A percentile compares a stretch with the other conserved stretches of the same genome.
phyloP scores from a whole-genome alignment of 2,329 filamentous ascomycete genomes.

The Pseudocercospora fuligena region DNA sequence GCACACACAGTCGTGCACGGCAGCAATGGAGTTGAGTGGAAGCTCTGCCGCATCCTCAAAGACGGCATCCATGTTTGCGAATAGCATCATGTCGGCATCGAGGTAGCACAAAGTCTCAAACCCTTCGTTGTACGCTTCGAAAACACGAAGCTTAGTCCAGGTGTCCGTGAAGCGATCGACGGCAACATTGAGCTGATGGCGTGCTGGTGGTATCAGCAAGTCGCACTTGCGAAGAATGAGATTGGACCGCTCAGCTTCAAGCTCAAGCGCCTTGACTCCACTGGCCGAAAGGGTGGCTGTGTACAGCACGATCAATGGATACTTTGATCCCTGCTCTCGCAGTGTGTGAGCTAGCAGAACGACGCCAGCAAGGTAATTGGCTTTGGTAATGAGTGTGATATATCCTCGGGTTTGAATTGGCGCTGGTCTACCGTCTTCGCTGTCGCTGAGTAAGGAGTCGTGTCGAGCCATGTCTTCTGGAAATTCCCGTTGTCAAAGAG shows the following conservation, averaged over 20 bases:
- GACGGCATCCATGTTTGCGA: conserved; percentile 49
- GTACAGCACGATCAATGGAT: conserved; percentile 56
- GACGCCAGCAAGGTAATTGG: conserved; percentile 57
- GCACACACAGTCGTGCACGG: conserved; percentile 58
- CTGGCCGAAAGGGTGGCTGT: conserved; percentile 49
- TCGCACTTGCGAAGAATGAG: conserved; percentile 48
- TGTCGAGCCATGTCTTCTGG: background rate
- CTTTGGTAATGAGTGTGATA: conserved; percentile 55
- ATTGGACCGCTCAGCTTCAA: conserved; percentile 48
- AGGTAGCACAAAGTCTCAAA: conserved; percentile 54
- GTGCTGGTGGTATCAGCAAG: conserved; percentile 47
- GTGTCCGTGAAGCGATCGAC: conserved; percentile 58
- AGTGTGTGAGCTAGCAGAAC: conserved; percentile 56
- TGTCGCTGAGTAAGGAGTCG: background rate
- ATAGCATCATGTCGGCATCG: conserved; percentile 58
- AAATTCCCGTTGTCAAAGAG: background rate
- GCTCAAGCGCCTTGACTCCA: conserved; percentile 47
- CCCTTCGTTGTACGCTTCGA: conserved; percentile 44
- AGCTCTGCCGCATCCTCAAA: conserved; percentile 46
- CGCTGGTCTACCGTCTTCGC: background rate
- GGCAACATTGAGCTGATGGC: conserved; percentile 47
- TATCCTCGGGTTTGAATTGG: conserved; percentile 43
- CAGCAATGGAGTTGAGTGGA: conserved; percentile 49
- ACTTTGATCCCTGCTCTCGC: conserved; percentile 47
- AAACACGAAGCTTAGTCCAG: conserved; percentile 61